Evolutionary conservation across 495 filamentous ascomycete genomes (phyloP), one percentile per base, ranked within the genome.

Genomic region (Copromyces sp.): DNA sequence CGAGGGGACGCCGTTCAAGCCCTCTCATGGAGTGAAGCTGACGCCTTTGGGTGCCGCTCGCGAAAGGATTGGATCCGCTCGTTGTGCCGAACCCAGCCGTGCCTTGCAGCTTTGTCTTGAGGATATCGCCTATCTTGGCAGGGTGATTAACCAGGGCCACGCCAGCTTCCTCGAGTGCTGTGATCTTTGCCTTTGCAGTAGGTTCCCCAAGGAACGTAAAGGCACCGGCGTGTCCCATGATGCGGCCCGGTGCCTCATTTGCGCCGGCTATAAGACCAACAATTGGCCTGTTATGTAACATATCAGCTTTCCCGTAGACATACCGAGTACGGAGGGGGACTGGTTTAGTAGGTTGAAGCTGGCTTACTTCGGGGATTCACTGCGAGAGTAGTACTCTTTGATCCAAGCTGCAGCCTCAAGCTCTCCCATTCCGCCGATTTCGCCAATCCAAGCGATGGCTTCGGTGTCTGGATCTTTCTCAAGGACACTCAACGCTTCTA

Each of bases 161-260:
- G 7, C 93, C 93, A 17, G 89, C 92, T 72, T 85, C 82, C 77
- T 91, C 82, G n/a, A 96, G 85, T 17, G 87, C 86, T 32, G 86
- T 84, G 71, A 92, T 89, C 81, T 96, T 96, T 16, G 83, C 84
- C 39, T 82, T 80, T 0, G 90, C 88, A 71, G 85, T 84, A 9
- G 89, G 89, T 73, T 96, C 92, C 17, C 90, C 90, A 9, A 88
- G 83, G 0, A 88, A 84, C 39, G 87, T 84, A 83, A 93, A 92
- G 40, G 94, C 94, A 17, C 94, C 94, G 16, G 93, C 92, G 81
- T 97, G 94, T 24, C 94, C 94, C 93, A 97, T 95, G 41, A 94
- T 86, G n/a, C 87, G 86, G 1, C 91, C 90, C 17, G 84, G 81
- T 8, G 86, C 85, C 41, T 92, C 91, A 41, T 89, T 81, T 40